Percentiles rank a stretch among this genome's conserved stretches.
Evolutionary conservation across 345 rosid genomes (phyloP).

Genomic region (Camelina laxa): DNA sequence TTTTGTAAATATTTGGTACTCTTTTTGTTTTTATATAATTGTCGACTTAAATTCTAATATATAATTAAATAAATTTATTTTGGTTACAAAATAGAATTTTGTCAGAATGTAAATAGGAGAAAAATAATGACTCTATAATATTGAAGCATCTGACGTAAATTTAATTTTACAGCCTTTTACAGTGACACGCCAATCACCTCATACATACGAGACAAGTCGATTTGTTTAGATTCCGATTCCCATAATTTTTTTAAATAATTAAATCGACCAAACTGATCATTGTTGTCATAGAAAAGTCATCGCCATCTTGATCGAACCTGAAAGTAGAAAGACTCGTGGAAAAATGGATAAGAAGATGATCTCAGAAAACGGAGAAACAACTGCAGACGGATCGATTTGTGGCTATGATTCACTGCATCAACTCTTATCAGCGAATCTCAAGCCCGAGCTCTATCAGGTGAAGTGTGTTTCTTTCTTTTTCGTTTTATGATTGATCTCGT

Average conservation of each 20-base stretch:
- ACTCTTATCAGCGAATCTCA: conserved; percentile 74
- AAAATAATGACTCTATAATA: too few species aligned
- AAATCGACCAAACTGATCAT: background rate
- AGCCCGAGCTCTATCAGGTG: conserved; percentile 81
- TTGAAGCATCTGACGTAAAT: too few species aligned
- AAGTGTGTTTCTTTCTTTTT: too few species aligned
- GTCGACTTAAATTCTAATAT: too few species aligned
- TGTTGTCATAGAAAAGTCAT: background rate
- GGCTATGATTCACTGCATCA: conserved; percentile 81
- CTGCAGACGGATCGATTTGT: conserved; percentile 63
- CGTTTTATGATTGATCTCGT: background rate
- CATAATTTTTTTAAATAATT: background rate
- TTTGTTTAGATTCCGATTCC: background rate
- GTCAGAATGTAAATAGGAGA: too few species aligned
- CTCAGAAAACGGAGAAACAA: conserved; percentile 44
- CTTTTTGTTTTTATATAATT: too few species aligned
- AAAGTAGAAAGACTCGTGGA: background rate
- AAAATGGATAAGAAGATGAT: conserved; percentile 41
- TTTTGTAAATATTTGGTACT: too few species aligned
- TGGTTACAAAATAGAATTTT: too few species aligned
- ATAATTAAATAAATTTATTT: too few species aligned
- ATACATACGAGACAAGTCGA: too few species aligned
- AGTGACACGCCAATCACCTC: too few species aligned
- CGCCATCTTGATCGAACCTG: conserved; percentile 1
- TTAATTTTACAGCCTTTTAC: too few species aligned